Conservation (phyloP, 305 asterid genomes). For the Fraxinus dipetala region DNA sequence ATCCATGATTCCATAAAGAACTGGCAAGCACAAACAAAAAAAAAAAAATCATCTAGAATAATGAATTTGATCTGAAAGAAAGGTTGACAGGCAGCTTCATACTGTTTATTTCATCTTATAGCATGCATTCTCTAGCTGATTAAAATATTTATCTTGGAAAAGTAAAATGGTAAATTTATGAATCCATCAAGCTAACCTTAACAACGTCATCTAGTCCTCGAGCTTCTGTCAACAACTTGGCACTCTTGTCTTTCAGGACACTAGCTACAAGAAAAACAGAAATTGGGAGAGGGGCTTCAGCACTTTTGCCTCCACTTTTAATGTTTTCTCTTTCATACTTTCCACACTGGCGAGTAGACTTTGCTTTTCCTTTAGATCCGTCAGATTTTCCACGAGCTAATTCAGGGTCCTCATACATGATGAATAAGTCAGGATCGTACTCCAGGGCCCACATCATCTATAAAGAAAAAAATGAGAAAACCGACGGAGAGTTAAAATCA, state of each 20-base stretch:
- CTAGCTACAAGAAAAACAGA: constrained; percentile 89
- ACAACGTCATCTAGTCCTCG: constrained; percentile 88
- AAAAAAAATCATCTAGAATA: background rate
- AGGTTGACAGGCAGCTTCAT: background rate
- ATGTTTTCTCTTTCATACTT: constrained; percentile 70
- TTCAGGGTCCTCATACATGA: constrained; percentile 56
- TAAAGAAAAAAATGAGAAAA: constrained; percentile 21
- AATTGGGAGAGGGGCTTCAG: constrained; percentile 65
- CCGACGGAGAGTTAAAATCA: background rate
- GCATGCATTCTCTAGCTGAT: background rate
- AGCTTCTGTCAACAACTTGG: constrained; percentile 75
- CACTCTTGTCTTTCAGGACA: constrained; percentile 72
- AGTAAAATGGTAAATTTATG: background rate
- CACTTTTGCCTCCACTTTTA: constrained; percentile 43
- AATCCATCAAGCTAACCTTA: constrained; percentile 50
- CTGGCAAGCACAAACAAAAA: background rate
- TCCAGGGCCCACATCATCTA: constrained; percentile 99
- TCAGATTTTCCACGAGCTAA: constrained; percentile 44
- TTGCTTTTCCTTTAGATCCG: constrained; percentile 56
- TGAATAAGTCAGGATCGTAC: constrained; percentile 65
- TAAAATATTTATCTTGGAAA: background rate
- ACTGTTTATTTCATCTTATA: background rate
- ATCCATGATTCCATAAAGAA: background rate
- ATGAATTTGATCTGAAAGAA: background rate
- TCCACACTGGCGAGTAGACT: constrained; percentile 61